Percentiles rank a stretch among this genome's conserved stretches.
These are phyloP conservation scores for Neonectria magnoliae DNA, from an alignment of 2,329 filamentous ascomycete genomes.

Conservation along the genomic window DNA sequence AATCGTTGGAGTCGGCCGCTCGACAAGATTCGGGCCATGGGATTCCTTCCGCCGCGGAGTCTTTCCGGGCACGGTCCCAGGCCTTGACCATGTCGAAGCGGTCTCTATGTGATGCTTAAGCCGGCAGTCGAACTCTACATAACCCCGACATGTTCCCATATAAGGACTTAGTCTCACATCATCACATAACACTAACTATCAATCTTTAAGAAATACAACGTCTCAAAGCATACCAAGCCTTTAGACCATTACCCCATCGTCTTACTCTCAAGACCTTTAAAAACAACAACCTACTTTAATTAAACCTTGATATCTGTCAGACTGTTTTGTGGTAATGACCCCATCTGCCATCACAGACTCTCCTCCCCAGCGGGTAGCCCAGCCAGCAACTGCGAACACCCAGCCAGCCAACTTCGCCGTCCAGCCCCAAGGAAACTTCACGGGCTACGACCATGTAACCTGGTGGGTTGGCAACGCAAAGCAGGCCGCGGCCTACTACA, in stretches of 20 bases:
- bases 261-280: background rate
- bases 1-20: conserved; percentile 20
- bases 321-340: conserved; percentile 58
- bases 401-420: conserved; percentile 62
- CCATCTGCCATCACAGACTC: conserved; percentile 67
- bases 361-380: conserved; percentile 55
- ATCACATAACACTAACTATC: background rate
- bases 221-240: background rate
- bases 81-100: conserved; percentile 21
- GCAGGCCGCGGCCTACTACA: conserved; percentile 91
- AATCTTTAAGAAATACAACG: background rate
- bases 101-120: conserved; percentile 35
- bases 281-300: conserved; percentile 3
- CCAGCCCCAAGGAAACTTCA: conserved; percentile 68
- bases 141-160: conserved; percentile 21
- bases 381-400: conserved; percentile 46
- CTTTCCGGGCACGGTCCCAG: conserved; percentile 38
- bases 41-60: conserved; percentile 40
- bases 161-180: conserved; percentile 4
- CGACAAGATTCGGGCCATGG: conserved; percentile 39
- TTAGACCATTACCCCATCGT: background rate
- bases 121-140: conserved; percentile 37
- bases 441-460: conserved; percentile 90
- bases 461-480: conserved; percentile 99
- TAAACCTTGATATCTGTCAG: conserved; percentile 23